Evolutionary conservation across 1,284 basidiomycete species (phyloP), one percentile per base, ranked within the genome.

Genomic region (Bjerkandera adusta): DNA sequence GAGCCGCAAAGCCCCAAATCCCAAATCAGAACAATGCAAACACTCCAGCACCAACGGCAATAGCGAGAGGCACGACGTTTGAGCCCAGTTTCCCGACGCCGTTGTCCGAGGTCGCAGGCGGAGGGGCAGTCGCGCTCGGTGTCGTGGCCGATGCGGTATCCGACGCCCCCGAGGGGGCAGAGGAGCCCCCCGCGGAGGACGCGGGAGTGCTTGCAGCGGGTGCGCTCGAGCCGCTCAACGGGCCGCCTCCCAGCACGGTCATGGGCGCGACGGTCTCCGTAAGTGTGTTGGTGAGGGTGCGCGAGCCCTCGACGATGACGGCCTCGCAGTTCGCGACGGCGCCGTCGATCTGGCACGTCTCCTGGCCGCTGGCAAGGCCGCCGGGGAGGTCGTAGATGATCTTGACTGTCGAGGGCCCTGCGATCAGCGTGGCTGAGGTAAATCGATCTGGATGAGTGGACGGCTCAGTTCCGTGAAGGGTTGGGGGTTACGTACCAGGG

Each of bases 391-490:
- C 48, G 48, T 56, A 59, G 22, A 58, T 56, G 26, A 65, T 22
- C 25, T 59, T 44, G 16, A 59, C 63, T 22, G 57, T 55, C 32
- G 43, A 56, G 7, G 64, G 50, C 5, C 60, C 63, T 5, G 51
- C 55, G 39, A 64, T 56, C 29, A 66, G 55, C 4, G 64, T 66
- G 8, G 60, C 64, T 66, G 45, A n/a, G n/a, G n/a, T n/a, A n/a
- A n/a, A n/a, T n/a, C n/a, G 32, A 29, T 5, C 20, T 6, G 22
- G 8, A 27, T 20, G 15, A 37, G 18, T 15, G 13, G 3, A 5
- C 29, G 15, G 18, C 10, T 4, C 15, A 38, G n/a, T 32, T 38
- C 8, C 15, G 32, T n/a, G 13, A 36, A 4, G 35, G 13, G 20
- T 8, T n/a, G 7, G 24, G 24, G 16, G 8, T 16, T 37, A 37